Evolutionary conservation across 768 basidiomycete species (phyloP).

Genomic region (Tricholoma matsutake): DNA sequence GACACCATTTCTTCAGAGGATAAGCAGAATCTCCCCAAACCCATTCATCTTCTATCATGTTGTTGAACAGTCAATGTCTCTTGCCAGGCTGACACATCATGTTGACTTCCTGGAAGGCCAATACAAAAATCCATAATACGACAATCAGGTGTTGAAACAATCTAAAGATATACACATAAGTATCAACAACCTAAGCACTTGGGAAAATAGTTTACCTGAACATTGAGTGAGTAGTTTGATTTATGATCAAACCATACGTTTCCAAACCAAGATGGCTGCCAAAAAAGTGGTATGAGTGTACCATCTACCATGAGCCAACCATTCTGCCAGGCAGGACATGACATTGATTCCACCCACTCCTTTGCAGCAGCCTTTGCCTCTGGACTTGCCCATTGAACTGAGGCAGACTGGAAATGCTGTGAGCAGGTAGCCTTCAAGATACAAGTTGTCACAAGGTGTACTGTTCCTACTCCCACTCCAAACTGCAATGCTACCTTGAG

Average conservation of each 20-base stretch:
- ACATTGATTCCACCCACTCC: no score
- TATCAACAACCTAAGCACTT: neutral
- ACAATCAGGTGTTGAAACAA: slow-evolving; percentile 6
- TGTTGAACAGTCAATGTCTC: slow-evolving; percentile 14
- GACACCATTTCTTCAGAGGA: slow-evolving; percentile 18
- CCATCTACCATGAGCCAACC: no score
- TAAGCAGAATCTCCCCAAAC: no score
- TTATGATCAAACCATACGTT: neutral
- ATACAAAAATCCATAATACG: no score
- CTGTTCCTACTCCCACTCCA: slow-evolving; percentile 11
- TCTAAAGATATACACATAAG: slow-evolving; percentile 3
- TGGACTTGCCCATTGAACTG: no score
- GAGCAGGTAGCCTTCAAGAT: no score
- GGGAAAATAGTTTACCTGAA: neutral
- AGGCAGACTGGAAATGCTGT: no score
- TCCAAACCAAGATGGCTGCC: neutral
- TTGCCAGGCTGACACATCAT: slow-evolving; percentile 31
- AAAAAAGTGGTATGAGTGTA: slow-evolving; percentile 25
- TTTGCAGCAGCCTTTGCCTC: no score
- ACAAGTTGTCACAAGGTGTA: slow-evolving; percentile 26
- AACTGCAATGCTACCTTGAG: no score
- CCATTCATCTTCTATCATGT: no score
- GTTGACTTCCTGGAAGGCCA: neutral
- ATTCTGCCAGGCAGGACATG: no score
- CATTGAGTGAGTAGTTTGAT: neutral